Conservation (phyloP, 352 stramenopile species). For the Pelagophyceae sp. region DNA sequence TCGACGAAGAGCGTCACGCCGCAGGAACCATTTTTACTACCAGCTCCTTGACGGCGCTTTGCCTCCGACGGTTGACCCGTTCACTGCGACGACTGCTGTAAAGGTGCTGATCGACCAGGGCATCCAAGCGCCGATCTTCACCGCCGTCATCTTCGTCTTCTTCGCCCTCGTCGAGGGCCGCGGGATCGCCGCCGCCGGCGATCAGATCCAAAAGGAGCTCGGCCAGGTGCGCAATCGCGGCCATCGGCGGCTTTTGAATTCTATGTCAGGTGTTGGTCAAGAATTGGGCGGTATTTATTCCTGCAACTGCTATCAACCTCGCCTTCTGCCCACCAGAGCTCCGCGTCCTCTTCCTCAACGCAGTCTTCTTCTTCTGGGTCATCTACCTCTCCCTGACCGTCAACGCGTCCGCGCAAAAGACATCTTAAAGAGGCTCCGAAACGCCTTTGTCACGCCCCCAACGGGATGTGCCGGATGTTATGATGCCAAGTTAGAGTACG, state of each 20-base stretch:
- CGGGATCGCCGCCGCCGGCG: conserved; percentile 23
- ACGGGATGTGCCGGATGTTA: no score
- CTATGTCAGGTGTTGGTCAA: conserved; percentile 34
- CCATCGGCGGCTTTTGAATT: no score
- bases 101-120: conserved; percentile 36
- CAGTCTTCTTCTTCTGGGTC: conserved; percentile 35
- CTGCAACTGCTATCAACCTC: conserved; percentile 41
- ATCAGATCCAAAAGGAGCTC: conserved; percentile 29
- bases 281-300: conserved; percentile 45
- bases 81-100: conserved; percentile 27
- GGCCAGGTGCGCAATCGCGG: no score
- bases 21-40: conserved; percentile 55
- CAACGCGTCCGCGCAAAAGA: conserved; percentile 13
- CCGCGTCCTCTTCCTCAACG: conserved; percentile 39
- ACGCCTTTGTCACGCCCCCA: no score
- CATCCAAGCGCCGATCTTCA: conserved; percentile 38
- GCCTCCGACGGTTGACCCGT: conserved; percentile 25
- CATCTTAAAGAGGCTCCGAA: no score
- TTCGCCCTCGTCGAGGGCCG: conserved; percentile 31
- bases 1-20: no score
- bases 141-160: conserved; percentile 29
- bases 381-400: conserved; percentile 18
- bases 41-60: conserved; percentile 45
- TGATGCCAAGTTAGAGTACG: no score
- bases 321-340: conserved; percentile 41